These are phyloP conservation scores for Nakazawaea anatomiae DNA, from an alignment of 805 yeast species.

Conservation along the genomic window DNA sequence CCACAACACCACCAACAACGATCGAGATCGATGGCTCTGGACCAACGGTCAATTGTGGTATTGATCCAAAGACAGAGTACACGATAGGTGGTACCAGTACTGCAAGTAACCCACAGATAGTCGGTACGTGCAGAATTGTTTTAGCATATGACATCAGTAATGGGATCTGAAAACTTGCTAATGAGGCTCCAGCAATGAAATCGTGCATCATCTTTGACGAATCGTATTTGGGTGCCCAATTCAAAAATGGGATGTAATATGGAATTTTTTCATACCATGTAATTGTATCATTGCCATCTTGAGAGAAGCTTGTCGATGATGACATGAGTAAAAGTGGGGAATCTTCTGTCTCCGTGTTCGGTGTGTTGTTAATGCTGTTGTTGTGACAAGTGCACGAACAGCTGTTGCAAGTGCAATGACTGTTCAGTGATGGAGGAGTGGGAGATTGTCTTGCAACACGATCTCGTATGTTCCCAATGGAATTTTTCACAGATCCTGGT, in stretches of 20 bases:
- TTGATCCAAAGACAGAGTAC: slow-evolving; percentile 75
- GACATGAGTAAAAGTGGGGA: not conserved
- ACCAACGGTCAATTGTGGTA: slow-evolving; percentile 86
- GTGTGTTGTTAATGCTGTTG: not conserved
- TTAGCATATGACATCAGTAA: slow-evolving; percentile 77
- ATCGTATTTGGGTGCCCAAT: slow-evolving; percentile 59
- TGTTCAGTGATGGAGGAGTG: not conserved
- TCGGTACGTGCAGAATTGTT: slow-evolving; percentile 78
- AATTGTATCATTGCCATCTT: not conserved
- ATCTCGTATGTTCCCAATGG: not conserved
- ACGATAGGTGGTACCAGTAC: slow-evolving; percentile 74
- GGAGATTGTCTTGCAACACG: not conserved
- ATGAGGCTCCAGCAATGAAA: slow-evolving; percentile 74
- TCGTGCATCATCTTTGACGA: slow-evolving; percentile 45
- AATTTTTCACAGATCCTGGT: not conserved
- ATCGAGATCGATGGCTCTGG: slow-evolving; percentile 88
- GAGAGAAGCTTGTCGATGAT: not conserved
- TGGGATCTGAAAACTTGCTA: slow-evolving; percentile 91
- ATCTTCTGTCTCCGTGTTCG: too few relatives aligned
- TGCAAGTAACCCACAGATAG: slow-evolving; percentile 72
- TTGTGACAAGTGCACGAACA: not conserved
- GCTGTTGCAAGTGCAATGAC: not conserved
- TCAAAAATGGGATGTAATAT: slow-evolving; percentile 60
- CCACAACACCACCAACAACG: slow-evolving; percentile 75
- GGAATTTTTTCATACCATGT: slow-evolving; percentile 29